phyloP scores from a whole-genome alignment of 2,329 filamentous ascomycete genomes.

The Geosmithia putterillii region DNA sequence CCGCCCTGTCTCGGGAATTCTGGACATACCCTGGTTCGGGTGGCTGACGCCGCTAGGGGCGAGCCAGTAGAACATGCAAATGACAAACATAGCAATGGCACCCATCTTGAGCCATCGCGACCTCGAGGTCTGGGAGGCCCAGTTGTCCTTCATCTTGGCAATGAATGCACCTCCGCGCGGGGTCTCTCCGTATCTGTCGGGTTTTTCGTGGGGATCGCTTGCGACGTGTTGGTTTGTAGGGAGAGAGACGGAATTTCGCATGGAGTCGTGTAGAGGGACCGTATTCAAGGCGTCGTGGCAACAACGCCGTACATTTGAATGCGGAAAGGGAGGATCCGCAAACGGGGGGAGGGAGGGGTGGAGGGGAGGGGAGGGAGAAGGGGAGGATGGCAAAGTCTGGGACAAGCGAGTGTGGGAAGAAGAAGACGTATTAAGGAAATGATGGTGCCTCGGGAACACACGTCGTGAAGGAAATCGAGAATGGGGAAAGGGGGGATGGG shows the following conservation, averaged over 20 bases:
- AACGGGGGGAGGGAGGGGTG: too few relatives aligned
- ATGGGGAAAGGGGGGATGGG: neutral
- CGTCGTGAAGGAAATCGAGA: neutral
- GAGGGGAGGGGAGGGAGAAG: neutral
- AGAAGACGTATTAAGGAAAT: neutral
- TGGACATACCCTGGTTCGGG: conserved; percentile 29
- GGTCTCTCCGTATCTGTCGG: conserved; percentile 40
- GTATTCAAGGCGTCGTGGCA: neutral
- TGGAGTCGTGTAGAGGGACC: conserved; percentile 17
- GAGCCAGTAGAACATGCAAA: conserved; percentile 52
- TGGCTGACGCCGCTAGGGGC: conserved; percentile 46
- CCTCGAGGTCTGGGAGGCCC: conserved; percentile 52
- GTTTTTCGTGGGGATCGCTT: conserved; percentile 54
- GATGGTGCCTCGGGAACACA: neutral
- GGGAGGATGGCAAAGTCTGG: neutral
- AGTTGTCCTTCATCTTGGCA: conserved; percentile 43
- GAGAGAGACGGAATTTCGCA: conserved; percentile 54
- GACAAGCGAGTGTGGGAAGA: neutral
- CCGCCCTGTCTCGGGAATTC: neutral
- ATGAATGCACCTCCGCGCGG: conserved; percentile 31
- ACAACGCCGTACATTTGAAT: neutral
- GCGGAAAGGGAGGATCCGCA: neutral
- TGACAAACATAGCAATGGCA: conserved; percentile 45
- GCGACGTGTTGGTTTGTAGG: conserved; percentile 46
- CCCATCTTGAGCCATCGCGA: conserved; percentile 54